Evolutionary conservation across 2,329 filamentous ascomycete species (phyloP).

Genomic region (Conoideocrella luteorostrata): DNA sequence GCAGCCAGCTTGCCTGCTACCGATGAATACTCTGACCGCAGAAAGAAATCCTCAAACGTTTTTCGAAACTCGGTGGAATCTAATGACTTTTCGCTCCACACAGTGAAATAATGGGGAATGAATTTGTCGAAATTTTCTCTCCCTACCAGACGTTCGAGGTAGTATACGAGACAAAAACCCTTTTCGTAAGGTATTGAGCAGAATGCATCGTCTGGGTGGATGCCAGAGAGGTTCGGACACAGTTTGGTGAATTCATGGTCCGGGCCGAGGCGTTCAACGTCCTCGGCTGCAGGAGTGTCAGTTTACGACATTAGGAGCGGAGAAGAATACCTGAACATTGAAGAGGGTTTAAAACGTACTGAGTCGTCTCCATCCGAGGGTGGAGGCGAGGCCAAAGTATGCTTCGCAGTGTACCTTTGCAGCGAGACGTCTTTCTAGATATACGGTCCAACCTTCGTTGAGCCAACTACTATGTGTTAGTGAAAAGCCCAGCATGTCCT

Average conservation of each 20-base stretch:
- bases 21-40: conserved; percentile 53
- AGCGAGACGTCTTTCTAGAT: conserved; percentile 81
- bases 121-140: conserved; percentile 89
- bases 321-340: no score
- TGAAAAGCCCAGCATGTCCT: neutral
- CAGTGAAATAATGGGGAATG: conserved; percentile 89
- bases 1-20: conserved; percentile 58
- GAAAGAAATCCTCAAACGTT: conserved; percentile 81
- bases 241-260: conserved; percentile 93
- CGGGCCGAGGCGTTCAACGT: conserved; percentile 70
- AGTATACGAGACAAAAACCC: conserved; percentile 88
- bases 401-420: conserved; percentile 73
- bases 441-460: conserved; percentile 86
- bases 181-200: conserved; percentile 92
- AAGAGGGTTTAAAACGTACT: no score
- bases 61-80: conserved; percentile 93
- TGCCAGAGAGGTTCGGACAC: conserved; percentile 76
- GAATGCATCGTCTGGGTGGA: conserved; percentile 94
- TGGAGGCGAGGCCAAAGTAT: conserved; percentile 87
- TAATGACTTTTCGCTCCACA: conserved; percentile 77
- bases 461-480: conserved; percentile 52
- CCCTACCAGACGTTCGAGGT: conserved; percentile 79
- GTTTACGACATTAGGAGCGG: neutral
- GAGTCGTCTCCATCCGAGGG: conserved; percentile 93
- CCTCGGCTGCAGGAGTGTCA: conserved; percentile 41